phyloP scores from a whole-genome alignment of 495 filamentous ascomycete genomes.

The Barbatosphaeria neglecta region DNA sequence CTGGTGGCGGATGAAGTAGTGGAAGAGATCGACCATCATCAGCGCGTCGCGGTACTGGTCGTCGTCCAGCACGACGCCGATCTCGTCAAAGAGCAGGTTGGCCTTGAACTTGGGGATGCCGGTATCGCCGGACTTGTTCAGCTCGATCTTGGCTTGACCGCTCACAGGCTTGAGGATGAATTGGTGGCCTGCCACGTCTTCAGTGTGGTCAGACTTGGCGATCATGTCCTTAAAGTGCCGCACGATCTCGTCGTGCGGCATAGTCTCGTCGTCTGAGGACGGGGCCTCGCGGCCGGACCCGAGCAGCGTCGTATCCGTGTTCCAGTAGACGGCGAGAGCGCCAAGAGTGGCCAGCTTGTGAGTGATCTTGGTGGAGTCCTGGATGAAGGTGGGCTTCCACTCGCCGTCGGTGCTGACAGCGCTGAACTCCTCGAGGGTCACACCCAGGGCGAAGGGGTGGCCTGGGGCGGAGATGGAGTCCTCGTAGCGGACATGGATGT shows the following conservation, averaged over 20 bases:
- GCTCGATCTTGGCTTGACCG: constrained; percentile 79
- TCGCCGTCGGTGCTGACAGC: constrained; percentile 88
- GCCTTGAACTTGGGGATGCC: constrained; percentile 84
- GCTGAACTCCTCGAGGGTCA: constrained; percentile 90
- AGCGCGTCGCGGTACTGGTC: constrained; percentile 92
- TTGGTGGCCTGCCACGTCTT: constrained; percentile 55
- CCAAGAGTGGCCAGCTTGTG: constrained; percentile 86
- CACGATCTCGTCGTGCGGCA: constrained; percentile 59
- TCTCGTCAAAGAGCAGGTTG: constrained; percentile 82
- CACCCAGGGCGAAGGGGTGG: constrained; percentile 84
- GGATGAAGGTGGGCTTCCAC: constrained; percentile 91
- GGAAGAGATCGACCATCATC: constrained; percentile 97
- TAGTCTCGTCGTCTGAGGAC: constrained; percentile 33
- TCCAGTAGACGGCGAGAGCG: constrained; percentile 90
- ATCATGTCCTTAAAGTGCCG: constrained; percentile 66
- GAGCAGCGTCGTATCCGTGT: constrained; percentile 77
- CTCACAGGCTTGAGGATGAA: constrained; percentile 93
- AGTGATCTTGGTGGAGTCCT: constrained; percentile 66
- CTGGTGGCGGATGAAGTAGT: constrained; percentile 95
- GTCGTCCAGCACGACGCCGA: constrained; percentile 89
- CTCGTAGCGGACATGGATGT: constrained; percentile 94
- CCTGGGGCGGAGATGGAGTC: constrained; percentile 92
- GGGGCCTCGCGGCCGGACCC: constrained; percentile 65
- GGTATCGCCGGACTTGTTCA: constrained; percentile 78
- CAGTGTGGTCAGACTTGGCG: constrained; percentile 46